Percentiles rank a stretch among this genome's conserved stretches.
Evolutionary conservation across 495 filamentous ascomycete genomes (phyloP).

Genomic region (Penicillium nucicola): DNA sequence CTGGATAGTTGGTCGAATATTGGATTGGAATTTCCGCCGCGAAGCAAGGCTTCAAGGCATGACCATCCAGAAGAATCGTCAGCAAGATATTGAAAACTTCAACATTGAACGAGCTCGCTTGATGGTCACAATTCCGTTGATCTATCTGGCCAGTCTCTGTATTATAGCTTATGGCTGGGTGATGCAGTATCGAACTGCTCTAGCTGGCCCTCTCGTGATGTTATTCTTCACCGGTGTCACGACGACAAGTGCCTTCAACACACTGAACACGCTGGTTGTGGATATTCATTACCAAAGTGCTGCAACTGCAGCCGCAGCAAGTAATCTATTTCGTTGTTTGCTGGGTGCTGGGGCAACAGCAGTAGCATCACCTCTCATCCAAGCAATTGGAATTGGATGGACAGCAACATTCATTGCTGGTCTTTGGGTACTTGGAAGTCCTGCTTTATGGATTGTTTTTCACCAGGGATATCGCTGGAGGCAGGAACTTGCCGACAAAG

Average conservation of each 20-base stretch:
- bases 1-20: slow-evolving; percentile 30
- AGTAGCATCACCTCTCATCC: slow-evolving; percentile 36
- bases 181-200: slow-evolving; percentile 28
- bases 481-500: not conserved
- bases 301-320: slow-evolving; percentile 45
- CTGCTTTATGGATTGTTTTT: slow-evolving; percentile 33
- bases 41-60: slow-evolving; percentile 28
- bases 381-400: slow-evolving; percentile 48
- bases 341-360: slow-evolving; percentile 42
- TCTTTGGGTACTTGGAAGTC: slow-evolving; percentile 27
- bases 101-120: slow-evolving; percentile 37
- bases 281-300: slow-evolving; percentile 40
- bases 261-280: slow-evolving; percentile 39
- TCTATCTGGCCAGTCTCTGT: slow-evolving; percentile 24
- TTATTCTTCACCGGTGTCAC: slow-evolving; percentile 40
- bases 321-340: slow-evolving; percentile 46
- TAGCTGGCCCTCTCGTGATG: slow-evolving; percentile 37
- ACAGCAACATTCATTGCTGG: slow-evolving; percentile 38
- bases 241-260: slow-evolving; percentile 25
- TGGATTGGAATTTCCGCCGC: slow-evolving; percentile 44
- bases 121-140: slow-evolving; percentile 30
- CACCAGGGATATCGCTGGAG: slow-evolving; percentile 36
- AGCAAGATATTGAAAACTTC: slow-evolving; percentile 39
- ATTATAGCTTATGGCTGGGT: slow-evolving; percentile 49
- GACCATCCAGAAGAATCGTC: slow-evolving; percentile 32